Base-by-base conservation (phyloP, 139 green algal genomes). In the Monoraphidium neglectum region DNA sequence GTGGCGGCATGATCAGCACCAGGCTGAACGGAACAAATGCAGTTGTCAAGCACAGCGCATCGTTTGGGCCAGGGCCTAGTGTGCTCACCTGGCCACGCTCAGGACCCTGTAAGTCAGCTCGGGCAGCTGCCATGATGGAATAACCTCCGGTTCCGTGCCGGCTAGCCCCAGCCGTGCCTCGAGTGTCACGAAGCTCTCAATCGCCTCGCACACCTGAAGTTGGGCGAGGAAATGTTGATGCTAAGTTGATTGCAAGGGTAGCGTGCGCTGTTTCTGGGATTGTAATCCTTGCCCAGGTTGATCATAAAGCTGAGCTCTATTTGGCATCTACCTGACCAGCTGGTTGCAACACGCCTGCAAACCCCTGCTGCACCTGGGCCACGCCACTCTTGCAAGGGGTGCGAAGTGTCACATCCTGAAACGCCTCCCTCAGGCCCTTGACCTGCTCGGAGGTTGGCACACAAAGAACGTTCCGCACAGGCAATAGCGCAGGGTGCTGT, bases 341-440 rank as follows among this genome's bases (percentile, higher is more conserved):
- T n/a, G n/a, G n/a, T n/a, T n/a, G n/a, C n/a, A n/a, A n/a, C n/a
- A n/a, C n/a, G n/a, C n/a, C n/a, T n/a, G n/a, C n/a, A n/a, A n/a
- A n/a, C n/a, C n/a, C n/a, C n/a, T n/a, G n/a, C n/a, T n/a, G n/a
- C n/a, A n/a, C 72, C 28, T 79, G 49, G 5, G 53, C 79, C 21
- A 67, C 32, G 16, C 18, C 49, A 12, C 67, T 49, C 46, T 59
- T 59, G n/a, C 71, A 71, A 56, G 59, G 15, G 30, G 90, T 16
- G 12, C 81, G 79, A 53, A 90, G 79, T 2, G 71, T 81, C 6
- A 88, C 70, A 57, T 85, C 75, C 46, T 78, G 74, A 53, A 88
- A 92, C 3, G 76, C 74, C 24, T 79, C 76, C 6, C 79, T 72
- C 69, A 92, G 74, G 16, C 77, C 82, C 32, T 51, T 46, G 47